These are phyloP conservation scores for Leccinum pellstonianum DNA, from an alignment of 768 basidiomycete species.

Conservation along the genomic window DNA sequence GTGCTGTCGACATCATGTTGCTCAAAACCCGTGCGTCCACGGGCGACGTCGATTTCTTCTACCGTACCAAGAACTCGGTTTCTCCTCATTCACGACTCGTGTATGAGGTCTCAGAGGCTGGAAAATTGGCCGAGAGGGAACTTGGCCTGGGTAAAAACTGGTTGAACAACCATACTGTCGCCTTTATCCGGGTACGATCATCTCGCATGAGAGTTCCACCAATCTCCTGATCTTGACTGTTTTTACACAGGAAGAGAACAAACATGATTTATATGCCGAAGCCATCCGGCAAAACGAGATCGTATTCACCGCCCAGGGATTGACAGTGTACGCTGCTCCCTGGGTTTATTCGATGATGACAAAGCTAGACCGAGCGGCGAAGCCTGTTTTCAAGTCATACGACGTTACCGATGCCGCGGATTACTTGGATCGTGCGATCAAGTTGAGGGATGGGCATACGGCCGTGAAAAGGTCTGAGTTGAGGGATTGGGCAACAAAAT, in stretches of 20 bases:
- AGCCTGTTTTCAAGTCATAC: conserved; percentile 6
- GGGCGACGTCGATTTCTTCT: conserved; percentile 13
- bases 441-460: neutral
- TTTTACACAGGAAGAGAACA: neutral
- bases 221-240: neutral
- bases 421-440: conserved; percentile 4
- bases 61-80: conserved; percentile 2
- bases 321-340: conserved; percentile 15
- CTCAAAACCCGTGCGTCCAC: conserved; percentile 8
- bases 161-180: conserved; percentile 10
- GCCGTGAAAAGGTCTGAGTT: conserved; percentile 10
- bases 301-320: conserved; percentile 5
- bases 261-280: neutral
- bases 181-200: conserved; percentile 4
- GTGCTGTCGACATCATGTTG: conserved; percentile 9
- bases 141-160: conserved; percentile 2
- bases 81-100: neutral
- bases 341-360: conserved; percentile 11
- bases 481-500: conserved; percentile 1
- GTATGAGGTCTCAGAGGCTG: neutral
- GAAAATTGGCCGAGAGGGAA: neutral
- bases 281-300: conserved; percentile 6
- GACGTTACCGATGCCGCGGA: conserved; percentile 9
- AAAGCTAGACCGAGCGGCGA: conserved; percentile 7
- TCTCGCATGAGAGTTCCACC: neutral